Conservation (phyloP, 2,329 filamentous ascomycete genomes). For the Paecilomyces sp. region DNA sequence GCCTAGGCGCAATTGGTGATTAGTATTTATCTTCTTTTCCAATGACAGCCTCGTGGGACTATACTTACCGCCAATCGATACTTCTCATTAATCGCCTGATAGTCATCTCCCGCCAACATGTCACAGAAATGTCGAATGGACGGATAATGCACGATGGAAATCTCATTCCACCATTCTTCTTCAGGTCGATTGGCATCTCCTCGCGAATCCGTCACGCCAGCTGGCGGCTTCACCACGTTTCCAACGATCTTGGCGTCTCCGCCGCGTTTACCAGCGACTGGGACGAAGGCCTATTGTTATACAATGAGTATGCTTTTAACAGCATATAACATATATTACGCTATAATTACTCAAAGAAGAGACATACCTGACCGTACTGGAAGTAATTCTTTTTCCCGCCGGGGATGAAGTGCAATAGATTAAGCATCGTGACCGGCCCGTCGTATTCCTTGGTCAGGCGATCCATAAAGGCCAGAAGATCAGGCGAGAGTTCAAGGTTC, state of each 20-base stretch:
- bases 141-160: constrained; percentile 59
- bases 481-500: constrained; percentile 48
- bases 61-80: constrained; percentile 38
- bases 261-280: constrained; percentile 47
- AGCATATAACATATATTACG: no score
- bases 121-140: constrained; percentile 55
- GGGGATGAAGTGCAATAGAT: constrained; percentile 52
- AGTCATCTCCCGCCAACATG: constrained; percentile 52
- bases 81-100: constrained; percentile 51
- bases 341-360: constrained; percentile 16
- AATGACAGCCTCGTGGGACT: no score
- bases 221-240: constrained; percentile 38
- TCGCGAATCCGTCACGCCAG: constrained; percentile 15
- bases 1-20: constrained; percentile 18
- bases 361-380: constrained; percentile 51
- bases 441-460: constrained; percentile 19
- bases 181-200: constrained; percentile 13
- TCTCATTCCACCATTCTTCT: constrained; percentile 51
- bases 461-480: constrained; percentile 46
- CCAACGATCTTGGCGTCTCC: constrained; percentile 57
- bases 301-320: neutral
- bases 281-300: constrained; percentile 20
- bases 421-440: constrained; percentile 55
- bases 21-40: neutral
- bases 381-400: constrained; percentile 48